Evolutionary conservation across 208 protist genomes (phyloP).

Genomic region (Endotrypanum monterogeii): DNA sequence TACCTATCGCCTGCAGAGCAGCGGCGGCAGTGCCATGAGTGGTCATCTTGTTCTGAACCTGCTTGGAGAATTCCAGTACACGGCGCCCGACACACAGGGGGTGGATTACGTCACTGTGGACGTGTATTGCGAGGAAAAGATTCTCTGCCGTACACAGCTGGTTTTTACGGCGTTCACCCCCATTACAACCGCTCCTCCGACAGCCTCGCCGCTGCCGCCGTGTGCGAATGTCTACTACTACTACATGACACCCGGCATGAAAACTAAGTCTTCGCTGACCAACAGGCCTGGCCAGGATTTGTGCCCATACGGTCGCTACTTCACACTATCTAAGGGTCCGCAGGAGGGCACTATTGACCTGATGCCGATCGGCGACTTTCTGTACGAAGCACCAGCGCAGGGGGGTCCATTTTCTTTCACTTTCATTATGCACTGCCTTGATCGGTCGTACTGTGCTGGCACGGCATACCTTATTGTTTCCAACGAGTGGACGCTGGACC

Average conservation of each 20-base stretch:
- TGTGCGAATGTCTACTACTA: constrained; percentile 87
- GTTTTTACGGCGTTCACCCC: constrained; percentile 54
- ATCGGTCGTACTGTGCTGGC: constrained; percentile 56
- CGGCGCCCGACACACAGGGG: constrained; percentile 40
- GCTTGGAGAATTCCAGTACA: constrained; percentile 71
- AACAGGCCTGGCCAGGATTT: constrained; percentile 57
- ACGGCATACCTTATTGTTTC: constrained; percentile 72
- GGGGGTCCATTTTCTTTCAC: constrained; percentile 55
- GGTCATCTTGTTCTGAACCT: constrained; percentile 66
- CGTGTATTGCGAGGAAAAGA: constrained; percentile 56
- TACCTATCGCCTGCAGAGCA: constrained; percentile 48
- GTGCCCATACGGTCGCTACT: constrained; percentile 74
- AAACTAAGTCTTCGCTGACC: constrained; percentile 62
- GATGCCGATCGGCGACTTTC: constrained; percentile 67
- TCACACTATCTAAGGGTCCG: constrained; percentile 49
- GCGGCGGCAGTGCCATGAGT: constrained; percentile 19
- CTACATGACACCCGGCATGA: constrained; percentile 42
- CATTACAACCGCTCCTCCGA: constrained; percentile 19
- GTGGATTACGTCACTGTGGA: constrained; percentile 55
- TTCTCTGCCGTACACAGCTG: constrained; percentile 56
- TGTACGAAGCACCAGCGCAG: constrained; percentile 47
- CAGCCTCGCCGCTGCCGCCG: constrained; percentile 35
- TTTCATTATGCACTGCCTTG: constrained; percentile 78
- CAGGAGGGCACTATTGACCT: constrained; percentile 51
- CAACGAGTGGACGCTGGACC: constrained; percentile 42